Percentiles rank a stretch among this genome's conserved stretches.
phyloP scores from a whole-genome alignment of 371 early-diverging fungal species.

The Lichtheimia corymbifera region DNA sequence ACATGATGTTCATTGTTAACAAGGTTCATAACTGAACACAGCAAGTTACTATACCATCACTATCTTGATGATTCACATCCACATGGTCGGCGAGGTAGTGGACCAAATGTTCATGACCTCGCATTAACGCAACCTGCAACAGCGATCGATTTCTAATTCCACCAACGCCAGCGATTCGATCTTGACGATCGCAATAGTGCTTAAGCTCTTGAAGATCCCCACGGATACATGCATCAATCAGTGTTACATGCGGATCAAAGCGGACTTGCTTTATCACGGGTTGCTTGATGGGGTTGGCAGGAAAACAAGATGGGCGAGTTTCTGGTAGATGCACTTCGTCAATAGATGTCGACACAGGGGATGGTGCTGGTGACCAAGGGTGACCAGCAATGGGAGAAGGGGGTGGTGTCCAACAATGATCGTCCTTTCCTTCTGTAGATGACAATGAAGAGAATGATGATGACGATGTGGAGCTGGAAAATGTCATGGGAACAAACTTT shows the following conservation, averaged over 20 bases:
- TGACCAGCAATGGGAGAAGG: conserved; percentile 13
- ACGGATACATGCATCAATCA: conserved; percentile 44
- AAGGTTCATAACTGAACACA: background rate
- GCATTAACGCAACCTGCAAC: conserved; percentile 42
- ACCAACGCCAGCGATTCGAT: conserved; percentile 1
- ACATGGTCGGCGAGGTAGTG: conserved; percentile 27
- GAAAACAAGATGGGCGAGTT: conserved; percentile 1
- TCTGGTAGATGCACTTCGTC: background rate
- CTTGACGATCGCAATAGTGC: background rate
- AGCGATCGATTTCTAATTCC: conserved; percentile 21
- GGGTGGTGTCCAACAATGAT: conserved; percentile 18
- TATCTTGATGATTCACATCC: conserved; percentile 39
- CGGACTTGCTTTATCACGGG: conserved; percentile 23
- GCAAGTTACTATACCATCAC: conserved; percentile 28
- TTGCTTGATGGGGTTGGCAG: background rate
- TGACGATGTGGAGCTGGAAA: conserved; percentile 18
- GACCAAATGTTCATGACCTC: conserved; percentile 36
- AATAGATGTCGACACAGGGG: conserved; percentile 12
- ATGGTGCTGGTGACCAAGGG: conserved; percentile 7
- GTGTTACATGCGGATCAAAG: conserved; percentile 33
- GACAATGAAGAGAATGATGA: conserved; percentile 21
- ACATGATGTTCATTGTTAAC: background rate
- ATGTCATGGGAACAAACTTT: conserved; percentile 12
- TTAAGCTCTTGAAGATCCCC: conserved; percentile 34
- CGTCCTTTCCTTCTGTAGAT: conserved; percentile 11